Base-by-base conservation (phyloP, 2,329 filamentous ascomycete genomes). In the Talaromyces sp. region DNA sequence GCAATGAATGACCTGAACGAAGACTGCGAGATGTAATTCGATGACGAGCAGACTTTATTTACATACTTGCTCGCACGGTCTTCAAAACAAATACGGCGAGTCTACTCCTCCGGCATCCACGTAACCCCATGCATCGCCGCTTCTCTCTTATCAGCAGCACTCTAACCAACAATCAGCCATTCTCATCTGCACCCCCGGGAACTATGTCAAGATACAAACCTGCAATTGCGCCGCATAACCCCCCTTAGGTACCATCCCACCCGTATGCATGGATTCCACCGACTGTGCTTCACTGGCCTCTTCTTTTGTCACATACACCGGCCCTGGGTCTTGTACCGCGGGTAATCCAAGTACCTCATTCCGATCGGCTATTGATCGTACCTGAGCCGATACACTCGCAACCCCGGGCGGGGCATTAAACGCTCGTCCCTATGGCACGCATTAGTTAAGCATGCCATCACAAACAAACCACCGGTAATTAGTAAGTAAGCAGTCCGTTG, bases 171-270 rank as follows among this genome's bases (percentile, higher is more conserved):
- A 45, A 27, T 61, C 22, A 61, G 59, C 27, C 17, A 19, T 31
- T 31, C 15, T 19, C 3, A 22, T 35, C 50, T 19, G 35, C 9
- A 19, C 13, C 10, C 13, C 7, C 17, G 22, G 33, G 17, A 2
- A 6, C 9, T 3, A 17, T 2, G 39, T 15, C 47, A 50, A 13
- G 19, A 31, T 33, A 71, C 74, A 67, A 62, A 74, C 74, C 70
- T 77, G 74, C 73, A 77, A 73, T 62, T 74, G 69, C 13, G 74
- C 73, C 56, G 73, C 74, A 67, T 72, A 72, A 19, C 74, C 71
- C n/a, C 70, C 71, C 47, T 68, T 69, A 2, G 74, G 70, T 33
- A 74, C 73, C 63, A 72, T 73, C 3, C 73, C 74, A 15, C 73
- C 75, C 61, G 74, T 75, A 17, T 72, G 62, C 52, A 61, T 61